Conservation (phyloP, 2,329 filamentous ascomycete genomes). For the Xylariaceae sp. region DNA sequence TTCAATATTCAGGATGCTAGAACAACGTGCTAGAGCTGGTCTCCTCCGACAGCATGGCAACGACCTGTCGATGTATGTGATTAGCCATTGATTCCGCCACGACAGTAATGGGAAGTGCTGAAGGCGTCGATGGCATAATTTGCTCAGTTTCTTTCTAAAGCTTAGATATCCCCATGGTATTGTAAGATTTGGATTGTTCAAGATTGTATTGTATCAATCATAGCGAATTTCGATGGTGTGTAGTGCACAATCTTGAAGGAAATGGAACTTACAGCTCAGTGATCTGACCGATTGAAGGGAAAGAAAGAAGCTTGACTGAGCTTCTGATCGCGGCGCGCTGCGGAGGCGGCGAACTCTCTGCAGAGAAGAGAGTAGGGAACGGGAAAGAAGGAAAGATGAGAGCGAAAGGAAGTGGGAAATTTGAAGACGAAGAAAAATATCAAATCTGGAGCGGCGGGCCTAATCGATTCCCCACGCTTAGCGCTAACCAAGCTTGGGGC, state of each 20-base stretch:
- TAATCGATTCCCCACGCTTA: conserved; percentile 8
- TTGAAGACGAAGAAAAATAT: conserved; percentile 11
- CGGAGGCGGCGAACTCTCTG: not conserved
- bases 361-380: conserved; percentile 5
- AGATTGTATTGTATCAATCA: conserved; percentile 40
- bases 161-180: conserved; percentile 50
- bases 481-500: not conserved
- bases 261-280: not conserved
- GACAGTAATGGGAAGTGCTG: not conserved
- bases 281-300: conserved; percentile 3
- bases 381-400: conserved; percentile 8
- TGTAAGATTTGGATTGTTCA: conserved; percentile 64
- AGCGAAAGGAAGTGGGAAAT: conserved; percentile 4
- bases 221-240: conserved; percentile 29
- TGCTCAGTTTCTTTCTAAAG: conserved; percentile 56
- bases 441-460: conserved; percentile 15
- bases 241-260: not conserved
- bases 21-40: not conserved
- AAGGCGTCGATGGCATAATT: conserved; percentile 18
- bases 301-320: not conserved
- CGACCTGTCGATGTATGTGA: conserved; percentile 12
- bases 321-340: not conserved
- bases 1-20: not conserved
- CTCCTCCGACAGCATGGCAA: not conserved
- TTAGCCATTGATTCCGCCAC: conserved; percentile 9